A percentile compares a stretch with the other conserved stretches of the same genome.
Conservation (phyloP, 2,329 filamentous ascomycete species). For the Alternaria infectoria region DNA sequence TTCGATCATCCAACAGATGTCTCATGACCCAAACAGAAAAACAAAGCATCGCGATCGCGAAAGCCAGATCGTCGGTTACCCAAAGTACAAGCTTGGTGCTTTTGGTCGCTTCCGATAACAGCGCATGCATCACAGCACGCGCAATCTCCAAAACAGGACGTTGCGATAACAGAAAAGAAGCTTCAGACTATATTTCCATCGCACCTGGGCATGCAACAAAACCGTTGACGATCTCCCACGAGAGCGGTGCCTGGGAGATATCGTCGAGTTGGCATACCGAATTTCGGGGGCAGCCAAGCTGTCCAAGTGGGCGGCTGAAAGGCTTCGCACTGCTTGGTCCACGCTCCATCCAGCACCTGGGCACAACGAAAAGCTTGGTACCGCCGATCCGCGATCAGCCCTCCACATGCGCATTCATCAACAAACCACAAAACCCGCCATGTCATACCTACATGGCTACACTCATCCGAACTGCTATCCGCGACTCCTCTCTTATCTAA, state of each 20-base stretch:
- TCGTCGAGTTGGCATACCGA: neutral
- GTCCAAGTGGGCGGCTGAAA: neutral
- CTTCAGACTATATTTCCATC: neutral
- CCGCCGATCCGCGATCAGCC: neutral
- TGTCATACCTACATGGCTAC: neutral
- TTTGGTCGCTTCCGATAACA: neutral
- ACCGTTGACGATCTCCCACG: neutral
- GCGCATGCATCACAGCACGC: neutral
- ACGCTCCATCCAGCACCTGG: neutral
- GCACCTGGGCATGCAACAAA: neutral
- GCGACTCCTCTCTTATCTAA: neutral
- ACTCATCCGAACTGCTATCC: neutral
- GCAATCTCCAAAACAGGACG: neutral
- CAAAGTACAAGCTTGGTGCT: neutral
- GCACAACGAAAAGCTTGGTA: conserved; percentile 2
- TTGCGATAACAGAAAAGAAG: neutral
- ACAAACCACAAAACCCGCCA: neutral
- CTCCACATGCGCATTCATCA: neutral
- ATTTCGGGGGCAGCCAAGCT: conserved; percentile 2
- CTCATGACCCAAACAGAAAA: neutral
- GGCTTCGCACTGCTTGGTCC: conserved; percentile 10
- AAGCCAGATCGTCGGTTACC: neutral
- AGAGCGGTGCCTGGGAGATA: neutral
- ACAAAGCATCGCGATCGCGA: neutral
- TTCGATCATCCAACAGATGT: neutral